Base-by-base conservation (phyloP, 108 stramenopile genomes). In the Nitzschia sp. region DNA sequence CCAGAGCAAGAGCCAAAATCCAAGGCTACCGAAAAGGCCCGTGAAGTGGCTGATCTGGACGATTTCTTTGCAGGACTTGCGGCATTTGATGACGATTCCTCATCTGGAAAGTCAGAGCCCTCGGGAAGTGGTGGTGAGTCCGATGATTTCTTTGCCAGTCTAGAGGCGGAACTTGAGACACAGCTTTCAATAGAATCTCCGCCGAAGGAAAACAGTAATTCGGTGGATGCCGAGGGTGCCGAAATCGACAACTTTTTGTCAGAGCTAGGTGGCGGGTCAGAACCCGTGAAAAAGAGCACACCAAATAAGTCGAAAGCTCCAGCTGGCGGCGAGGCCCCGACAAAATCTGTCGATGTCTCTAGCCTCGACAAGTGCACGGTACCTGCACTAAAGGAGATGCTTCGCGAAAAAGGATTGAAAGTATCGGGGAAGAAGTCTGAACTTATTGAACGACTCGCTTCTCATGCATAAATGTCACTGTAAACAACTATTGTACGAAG, bases 361-460 rank as follows among this genome's bases (percentile, higher is more conserved):
- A 22, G 28, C 17, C 56, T 80, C 1, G 19, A 62, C 21, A 72
- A 81, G 31, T 52, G 77, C 47, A 90, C 95, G 23, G 84, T 93
- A 28, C 84, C 89, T 33, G 71, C 63, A 34, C 79, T 96, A 28
- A 96, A 92, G 69, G 91, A 85, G 16, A 79, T 88, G 79, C 73
- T 92, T 23, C 68, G 82, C 41, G 74, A 78, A 6, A 72, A 71
- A 31, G 90, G 90, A 0, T 61, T 93, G 27, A 96, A 92, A 71
- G 80, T 96, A 23, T 84, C 87, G n/a, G 95, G 95, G 11, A 91
- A 78, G 53, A 96, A 96, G 65, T 62, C 80, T 1, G 92, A 93
- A 45, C 68, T 96, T 26, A 93, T 96, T 64, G 84, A 85, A 30
- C 80, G 95, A 56, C 72, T 96, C 38, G 38, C 38, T 41, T n/a